Evolutionary conservation across 805 yeast genomes (phyloP).

Genomic region (Trichomonascus vanleenenianus): DNA sequence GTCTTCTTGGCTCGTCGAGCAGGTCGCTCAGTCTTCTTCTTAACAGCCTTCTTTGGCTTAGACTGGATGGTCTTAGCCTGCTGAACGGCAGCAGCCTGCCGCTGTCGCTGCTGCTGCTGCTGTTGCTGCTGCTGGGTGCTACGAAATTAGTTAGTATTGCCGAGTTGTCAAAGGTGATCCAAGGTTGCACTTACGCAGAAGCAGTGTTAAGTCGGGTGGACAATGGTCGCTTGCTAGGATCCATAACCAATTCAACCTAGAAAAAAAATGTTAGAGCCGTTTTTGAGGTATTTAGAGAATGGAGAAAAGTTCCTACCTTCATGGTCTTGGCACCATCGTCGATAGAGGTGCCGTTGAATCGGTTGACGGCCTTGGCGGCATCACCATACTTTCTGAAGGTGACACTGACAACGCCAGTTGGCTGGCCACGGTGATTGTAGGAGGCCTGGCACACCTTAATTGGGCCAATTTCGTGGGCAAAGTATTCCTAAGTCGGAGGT

Average conservation of each 20-base stretch:
- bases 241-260: conserved; percentile 67
- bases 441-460: conserved; percentile 61
- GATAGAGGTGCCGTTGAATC: conserved; percentile 87
- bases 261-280: too few relatives aligned
- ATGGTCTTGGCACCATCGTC: conserved; percentile 77
- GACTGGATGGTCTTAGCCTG: conserved; percentile 15
- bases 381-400: conserved; percentile 59
- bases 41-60: conserved; percentile 11
- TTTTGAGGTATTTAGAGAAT: too few relatives aligned
- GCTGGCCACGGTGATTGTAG: conserved; percentile 82
- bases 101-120: not conserved
- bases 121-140: not conserved
- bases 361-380: conserved; percentile 73
- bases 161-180: not conserved
- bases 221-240: conserved; percentile 64
- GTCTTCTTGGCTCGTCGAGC: conserved; percentile 54
- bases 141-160: not conserved
- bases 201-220: conserved; percentile 53
- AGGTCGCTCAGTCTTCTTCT: conserved; percentile 20
- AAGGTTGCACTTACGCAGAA: conserved; percentile 33
- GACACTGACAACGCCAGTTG: conserved; percentile 87
- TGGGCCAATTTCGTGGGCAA: conserved; percentile 80
- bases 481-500: conserved; percentile 59
- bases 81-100: conserved; percentile 5
- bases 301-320: conserved; percentile 37